phyloP scores from a whole-genome alignment of 257 asterid species.

The Anisodus acutangulus region DNA sequence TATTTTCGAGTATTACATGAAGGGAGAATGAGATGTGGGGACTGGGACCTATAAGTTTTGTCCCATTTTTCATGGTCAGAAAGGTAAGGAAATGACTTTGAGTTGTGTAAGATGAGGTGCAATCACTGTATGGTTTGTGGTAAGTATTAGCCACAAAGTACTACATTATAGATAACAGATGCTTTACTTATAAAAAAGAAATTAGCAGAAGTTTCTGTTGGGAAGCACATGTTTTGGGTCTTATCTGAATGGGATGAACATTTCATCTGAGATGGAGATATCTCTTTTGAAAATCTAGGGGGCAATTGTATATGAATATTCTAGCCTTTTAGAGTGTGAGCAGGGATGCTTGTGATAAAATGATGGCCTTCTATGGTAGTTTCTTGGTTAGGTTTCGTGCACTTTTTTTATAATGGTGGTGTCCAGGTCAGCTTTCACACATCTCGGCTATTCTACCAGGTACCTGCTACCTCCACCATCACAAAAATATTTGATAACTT shows the following conservation, averaged over 20 bases:
- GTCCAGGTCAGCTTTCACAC: not conserved
- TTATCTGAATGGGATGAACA: slow-evolving; percentile 2
- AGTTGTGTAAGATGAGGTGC: not conserved
- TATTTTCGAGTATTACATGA: slow-evolving; percentile 2
- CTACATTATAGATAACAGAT: not conserved
- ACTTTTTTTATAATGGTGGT: not conserved
- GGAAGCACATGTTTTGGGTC: slow-evolving; percentile 8
- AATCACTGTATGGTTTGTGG: not conserved
- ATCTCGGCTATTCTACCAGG: not conserved
- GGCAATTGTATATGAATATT: not conserved
- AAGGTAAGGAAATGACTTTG: not conserved
- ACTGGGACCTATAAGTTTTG: slow-evolving; percentile 18
- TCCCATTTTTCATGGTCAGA: not conserved
- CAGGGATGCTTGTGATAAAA: not conserved
- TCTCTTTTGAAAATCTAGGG: not conserved
- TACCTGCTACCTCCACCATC: not conserved
- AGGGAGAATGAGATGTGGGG: not conserved
- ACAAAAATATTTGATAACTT: not conserved
- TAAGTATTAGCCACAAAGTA: not conserved
- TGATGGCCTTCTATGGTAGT: not conserved
- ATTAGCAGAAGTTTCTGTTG: slow-evolving; percentile 3
- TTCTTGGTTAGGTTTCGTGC: not conserved
- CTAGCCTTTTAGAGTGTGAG: not conserved
- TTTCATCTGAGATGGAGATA: not conserved
- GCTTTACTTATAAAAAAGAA: not conserved